Percentiles rank a stretch among this genome's conserved stretches.
phyloP scores from a whole-genome alignment of 1,284 basidiomycete genomes.

The Tilletiaria anomala region DNA sequence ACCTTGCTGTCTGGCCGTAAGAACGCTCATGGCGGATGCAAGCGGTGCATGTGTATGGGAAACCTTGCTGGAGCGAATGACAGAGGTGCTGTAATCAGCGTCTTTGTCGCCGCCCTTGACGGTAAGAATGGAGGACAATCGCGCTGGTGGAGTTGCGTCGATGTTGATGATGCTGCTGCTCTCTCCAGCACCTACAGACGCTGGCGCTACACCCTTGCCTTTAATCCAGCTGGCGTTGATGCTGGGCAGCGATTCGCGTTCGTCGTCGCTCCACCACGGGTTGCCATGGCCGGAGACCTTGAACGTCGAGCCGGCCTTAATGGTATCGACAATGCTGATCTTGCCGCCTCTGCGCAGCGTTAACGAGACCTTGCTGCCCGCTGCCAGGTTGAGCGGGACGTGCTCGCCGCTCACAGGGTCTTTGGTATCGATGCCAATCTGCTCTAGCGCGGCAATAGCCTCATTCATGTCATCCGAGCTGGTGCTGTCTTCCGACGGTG shows the following conservation, averaged over 20 bases:
- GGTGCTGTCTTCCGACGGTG: background rate
- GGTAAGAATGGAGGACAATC: conserved; percentile 4
- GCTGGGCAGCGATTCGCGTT: conserved; percentile 14
- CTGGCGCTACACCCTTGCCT: background rate
- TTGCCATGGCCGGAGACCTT: conserved; percentile 32
- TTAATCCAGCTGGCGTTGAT: conserved; percentile 22
- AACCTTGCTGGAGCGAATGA: conserved; percentile 22
- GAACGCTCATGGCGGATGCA: too few species aligned
- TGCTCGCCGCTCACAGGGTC: background rate
- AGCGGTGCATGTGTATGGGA: conserved; percentile 12
- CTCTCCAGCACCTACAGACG: background rate
- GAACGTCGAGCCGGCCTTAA: too few species aligned
- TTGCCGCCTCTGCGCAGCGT: too few species aligned
- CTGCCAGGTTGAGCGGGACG: conserved; percentile 5
- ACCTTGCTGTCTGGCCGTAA: too few species aligned
- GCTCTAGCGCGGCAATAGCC: conserved; percentile 25
- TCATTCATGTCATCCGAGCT: conserved; percentile 29
- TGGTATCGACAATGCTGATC: background rate
- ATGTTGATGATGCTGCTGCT: background rate
- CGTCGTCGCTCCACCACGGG: conserved; percentile 31
- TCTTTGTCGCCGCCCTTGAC: conserved; percentile 6
- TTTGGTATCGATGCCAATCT: conserved; percentile 14
- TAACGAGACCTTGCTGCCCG: conserved; percentile 3
- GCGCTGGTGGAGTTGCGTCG: conserved; percentile 4
- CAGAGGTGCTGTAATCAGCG: conserved; percentile 29